These are phyloP conservation scores for Xylariaceae sp. DNA, from an alignment of 2,329 filamentous ascomycete genomes.

Conservation along the genomic window DNA sequence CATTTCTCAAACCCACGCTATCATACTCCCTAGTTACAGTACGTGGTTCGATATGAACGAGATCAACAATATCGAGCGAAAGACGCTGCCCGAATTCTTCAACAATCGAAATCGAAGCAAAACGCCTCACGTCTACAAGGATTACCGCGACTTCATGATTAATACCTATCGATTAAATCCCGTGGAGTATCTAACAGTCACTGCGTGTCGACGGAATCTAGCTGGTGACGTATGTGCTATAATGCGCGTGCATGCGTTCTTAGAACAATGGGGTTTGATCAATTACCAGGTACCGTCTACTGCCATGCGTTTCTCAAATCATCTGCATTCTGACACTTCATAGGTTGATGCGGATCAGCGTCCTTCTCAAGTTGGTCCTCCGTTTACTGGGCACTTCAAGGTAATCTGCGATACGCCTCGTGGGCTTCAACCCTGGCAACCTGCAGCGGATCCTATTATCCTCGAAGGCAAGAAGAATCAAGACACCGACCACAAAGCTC, in stretches of 20 bases:
- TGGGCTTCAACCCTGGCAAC: constrained; percentile 92
- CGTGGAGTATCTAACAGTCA: constrained; percentile 93
- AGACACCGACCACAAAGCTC: constrained; percentile 71
- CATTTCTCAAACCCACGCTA: constrained; percentile 88
- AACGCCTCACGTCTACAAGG: constrained; percentile 94
- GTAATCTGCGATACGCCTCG: constrained; percentile 93
- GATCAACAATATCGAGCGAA: constrained; percentile 87
- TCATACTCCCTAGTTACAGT: constrained; percentile 95
- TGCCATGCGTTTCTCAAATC: background rate
- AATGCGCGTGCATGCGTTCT: constrained; percentile 96
- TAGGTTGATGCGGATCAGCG: constrained; percentile 95
- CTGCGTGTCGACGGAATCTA: constrained; percentile 88
- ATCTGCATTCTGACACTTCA: constrained; percentile 29
- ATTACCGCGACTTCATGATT: constrained; percentile 99
- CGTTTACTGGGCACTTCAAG: constrained; percentile 96
- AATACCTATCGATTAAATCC: constrained; percentile 98
- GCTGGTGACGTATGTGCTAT: constrained; percentile 98
- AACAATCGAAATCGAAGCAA: constrained; percentile 98
- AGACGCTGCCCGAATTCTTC: constrained; percentile 96
- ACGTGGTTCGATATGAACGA: constrained; percentile 98
- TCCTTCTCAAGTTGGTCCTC: constrained; percentile 90
- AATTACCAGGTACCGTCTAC: constrained; percentile 78
- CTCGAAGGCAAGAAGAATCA: constrained; percentile 56
- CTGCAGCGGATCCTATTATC: constrained; percentile 69
- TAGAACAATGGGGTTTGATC: constrained; percentile 98